Conservation (phyloP, 208 protist genomes). For the Crithidia acanthocephali region DNA sequence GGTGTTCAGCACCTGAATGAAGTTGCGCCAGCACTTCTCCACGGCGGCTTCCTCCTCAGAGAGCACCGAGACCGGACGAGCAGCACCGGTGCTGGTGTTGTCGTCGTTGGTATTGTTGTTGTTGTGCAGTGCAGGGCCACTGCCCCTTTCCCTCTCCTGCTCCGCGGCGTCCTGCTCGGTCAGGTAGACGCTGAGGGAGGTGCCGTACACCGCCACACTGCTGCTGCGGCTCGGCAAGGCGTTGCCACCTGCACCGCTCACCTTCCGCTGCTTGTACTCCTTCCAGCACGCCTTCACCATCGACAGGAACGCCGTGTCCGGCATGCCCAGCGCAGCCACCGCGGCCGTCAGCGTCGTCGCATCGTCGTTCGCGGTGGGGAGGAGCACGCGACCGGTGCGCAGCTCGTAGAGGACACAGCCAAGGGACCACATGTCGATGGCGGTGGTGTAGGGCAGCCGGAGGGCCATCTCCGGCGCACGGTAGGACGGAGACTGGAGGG, state of each 20-base stretch:
- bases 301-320: conserved; percentile 49
- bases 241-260: neutral
- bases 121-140: neutral
- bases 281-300: conserved; percentile 51
- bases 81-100: neutral
- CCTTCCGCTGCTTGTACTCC: conserved; percentile 33
- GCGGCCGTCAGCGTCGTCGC: conserved; percentile 39
- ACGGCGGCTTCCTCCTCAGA: conserved; percentile 23
- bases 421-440: conserved; percentile 81
- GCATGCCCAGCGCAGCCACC: conserved; percentile 46
- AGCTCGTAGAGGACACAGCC: conserved; percentile 65
- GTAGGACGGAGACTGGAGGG: conserved; percentile 96
- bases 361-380: conserved; percentile 52
- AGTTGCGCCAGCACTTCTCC: conserved; percentile 28
- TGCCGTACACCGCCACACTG: neutral
- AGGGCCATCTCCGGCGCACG: conserved; percentile 96
- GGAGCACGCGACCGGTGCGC: conserved; percentile 43
- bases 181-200: conserved; percentile 1
- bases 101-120: neutral
- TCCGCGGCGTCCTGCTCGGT: neutral
- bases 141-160: neutral
- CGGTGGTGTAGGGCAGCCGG: conserved; percentile 53
- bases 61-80: neutral
- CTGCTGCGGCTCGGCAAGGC: neutral
- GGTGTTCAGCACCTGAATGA: conserved; percentile 32